Conservation (phyloP, 257 asterid genomes). For the Sherardia arvensis region DNA sequence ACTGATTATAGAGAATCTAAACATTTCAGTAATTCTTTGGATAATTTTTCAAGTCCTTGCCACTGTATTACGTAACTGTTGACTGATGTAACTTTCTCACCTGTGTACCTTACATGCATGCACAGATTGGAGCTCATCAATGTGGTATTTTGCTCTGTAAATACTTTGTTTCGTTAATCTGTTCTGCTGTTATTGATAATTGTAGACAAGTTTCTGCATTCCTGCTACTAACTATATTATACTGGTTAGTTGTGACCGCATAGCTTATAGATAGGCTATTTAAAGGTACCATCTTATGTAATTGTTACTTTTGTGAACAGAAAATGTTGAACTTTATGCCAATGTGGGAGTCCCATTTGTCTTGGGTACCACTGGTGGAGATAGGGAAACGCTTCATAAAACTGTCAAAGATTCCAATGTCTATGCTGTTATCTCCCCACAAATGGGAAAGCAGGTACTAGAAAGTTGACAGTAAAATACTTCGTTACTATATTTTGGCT, state of each 20-base stretch:
- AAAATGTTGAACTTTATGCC: constrained; percentile 74
- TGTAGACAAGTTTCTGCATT: background rate
- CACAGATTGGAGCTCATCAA: background rate
- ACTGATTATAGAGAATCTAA: background rate
- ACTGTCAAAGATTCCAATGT: constrained; percentile 60
- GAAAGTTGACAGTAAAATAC: background rate
- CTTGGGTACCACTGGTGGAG: constrained; percentile 97
- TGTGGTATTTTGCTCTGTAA: background rate
- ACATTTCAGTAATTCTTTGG: background rate
- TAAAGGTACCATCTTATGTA: background rate
- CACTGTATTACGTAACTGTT: background rate
- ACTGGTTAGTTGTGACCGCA: background rate
- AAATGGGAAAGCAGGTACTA: constrained; percentile 98
- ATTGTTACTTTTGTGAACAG: constrained; percentile 26
- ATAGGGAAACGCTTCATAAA: constrained; percentile 71
- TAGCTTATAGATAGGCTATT: background rate
- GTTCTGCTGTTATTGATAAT: background rate
- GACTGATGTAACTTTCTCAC: background rate
- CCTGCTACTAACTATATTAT: background rate
- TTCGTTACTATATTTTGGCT: background rate
- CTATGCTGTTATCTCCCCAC: constrained; percentile 98
- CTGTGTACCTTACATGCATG: background rate
- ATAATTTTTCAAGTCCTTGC: background rate
- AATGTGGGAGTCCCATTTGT: constrained; percentile 96
- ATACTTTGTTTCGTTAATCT: background rate